Evolutionary conservation across 2,329 filamentous ascomycete species (phyloP).

Genomic region (Elsinoe arachidis): DNA sequence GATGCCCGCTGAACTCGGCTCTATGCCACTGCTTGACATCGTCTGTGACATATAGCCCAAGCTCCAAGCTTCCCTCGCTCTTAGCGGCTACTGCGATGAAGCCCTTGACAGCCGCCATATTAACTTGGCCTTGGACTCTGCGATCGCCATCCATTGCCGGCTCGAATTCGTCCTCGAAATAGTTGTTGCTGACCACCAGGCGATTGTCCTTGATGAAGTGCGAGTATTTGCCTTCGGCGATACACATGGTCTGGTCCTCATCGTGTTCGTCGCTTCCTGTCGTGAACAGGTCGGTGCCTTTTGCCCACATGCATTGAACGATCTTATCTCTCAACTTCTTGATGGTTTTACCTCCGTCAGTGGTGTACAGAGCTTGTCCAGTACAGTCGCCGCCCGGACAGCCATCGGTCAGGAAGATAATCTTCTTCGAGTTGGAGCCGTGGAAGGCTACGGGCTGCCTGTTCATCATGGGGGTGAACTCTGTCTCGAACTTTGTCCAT

Average conservation of each 20-base stretch:
- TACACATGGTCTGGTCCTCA: slow-evolving; percentile 66
- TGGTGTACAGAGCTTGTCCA: slow-evolving; percentile 60
- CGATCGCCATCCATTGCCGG: slow-evolving; percentile 66
- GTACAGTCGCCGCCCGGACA: slow-evolving; percentile 27
- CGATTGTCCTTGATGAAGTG: slow-evolving; percentile 65
- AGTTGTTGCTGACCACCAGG: slow-evolving; percentile 73
- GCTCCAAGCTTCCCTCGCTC: slow-evolving; percentile 72
- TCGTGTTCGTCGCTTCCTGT: slow-evolving; percentile 58
- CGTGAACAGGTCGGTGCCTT: slow-evolving; percentile 63
- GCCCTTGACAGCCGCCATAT: slow-evolving; percentile 74
- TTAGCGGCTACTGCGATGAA: slow-evolving; percentile 77
- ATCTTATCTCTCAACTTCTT: slow-evolving; percentile 60
- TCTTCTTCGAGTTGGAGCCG: slow-evolving; percentile 70
- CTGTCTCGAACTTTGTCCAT: slow-evolving; percentile 67
- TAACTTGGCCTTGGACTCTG: slow-evolving; percentile 70
- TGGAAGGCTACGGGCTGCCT: slow-evolving; percentile 63
- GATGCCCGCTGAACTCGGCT: slow-evolving; percentile 79
- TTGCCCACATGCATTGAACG: slow-evolving; percentile 79
- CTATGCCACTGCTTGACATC: slow-evolving; percentile 83
- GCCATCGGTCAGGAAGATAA: slow-evolving; percentile 60
- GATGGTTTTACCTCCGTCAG: slow-evolving; percentile 67
- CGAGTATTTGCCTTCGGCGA: slow-evolving; percentile 64
- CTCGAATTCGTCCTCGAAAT: slow-evolving; percentile 63
- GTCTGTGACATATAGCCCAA: slow-evolving; percentile 81
- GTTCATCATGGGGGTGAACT: slow-evolving; percentile 48